Percentiles rank a stretch among this genome's conserved stretches.
These are phyloP conservation scores for Helotiales sp. DNA, from an alignment of 2,329 filamentous ascomycete genomes.

Conservation along the genomic window DNA sequence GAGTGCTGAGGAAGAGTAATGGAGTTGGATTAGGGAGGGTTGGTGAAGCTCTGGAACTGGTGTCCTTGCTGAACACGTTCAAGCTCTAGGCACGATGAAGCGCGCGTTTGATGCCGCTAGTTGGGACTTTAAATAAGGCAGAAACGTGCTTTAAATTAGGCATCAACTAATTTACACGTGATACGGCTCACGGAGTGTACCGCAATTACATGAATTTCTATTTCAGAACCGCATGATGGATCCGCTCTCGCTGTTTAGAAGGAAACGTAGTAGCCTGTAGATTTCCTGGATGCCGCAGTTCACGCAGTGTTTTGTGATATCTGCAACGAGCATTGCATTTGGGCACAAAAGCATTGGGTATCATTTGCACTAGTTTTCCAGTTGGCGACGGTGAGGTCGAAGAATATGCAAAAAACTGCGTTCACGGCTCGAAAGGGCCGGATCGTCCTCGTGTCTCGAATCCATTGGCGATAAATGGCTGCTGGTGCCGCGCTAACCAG, in stretches of 20 bases:
- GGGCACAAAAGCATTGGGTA: slow-evolving; percentile 7
- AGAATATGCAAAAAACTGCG: neutral
- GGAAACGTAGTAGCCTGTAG: neutral
- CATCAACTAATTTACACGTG: neutral
- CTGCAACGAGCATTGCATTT: slow-evolving; percentile 4
- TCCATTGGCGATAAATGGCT: slow-evolving; percentile 33
- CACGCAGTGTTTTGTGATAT: slow-evolving; percentile 6
- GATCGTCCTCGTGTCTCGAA: slow-evolving; percentile 36
- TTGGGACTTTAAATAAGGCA: slow-evolving; percentile 3
- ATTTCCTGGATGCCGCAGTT: slow-evolving; percentile 1
- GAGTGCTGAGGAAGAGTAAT: slow-evolving; percentile 21
- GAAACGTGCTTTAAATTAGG: neutral
- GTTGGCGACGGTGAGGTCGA: slow-evolving; percentile 29
- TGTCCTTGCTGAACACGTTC: slow-evolving; percentile 27
- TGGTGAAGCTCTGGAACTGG: slow-evolving; percentile 33
- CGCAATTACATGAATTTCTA: neutral
- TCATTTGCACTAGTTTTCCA: neutral
- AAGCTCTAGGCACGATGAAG: slow-evolving; percentile 42
- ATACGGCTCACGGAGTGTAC: neutral
- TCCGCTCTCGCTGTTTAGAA: neutral
- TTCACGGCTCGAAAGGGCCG: slow-evolving; percentile 29
- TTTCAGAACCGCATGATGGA: neutral
- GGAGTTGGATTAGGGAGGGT: slow-evolving; percentile 20
- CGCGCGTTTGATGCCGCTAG: slow-evolving; percentile 36
- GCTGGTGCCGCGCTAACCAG: slow-evolving; percentile 34